phyloP scores from a whole-genome alignment of 2,329 filamentous ascomycete genomes.

The Claviceps paspali region DNA sequence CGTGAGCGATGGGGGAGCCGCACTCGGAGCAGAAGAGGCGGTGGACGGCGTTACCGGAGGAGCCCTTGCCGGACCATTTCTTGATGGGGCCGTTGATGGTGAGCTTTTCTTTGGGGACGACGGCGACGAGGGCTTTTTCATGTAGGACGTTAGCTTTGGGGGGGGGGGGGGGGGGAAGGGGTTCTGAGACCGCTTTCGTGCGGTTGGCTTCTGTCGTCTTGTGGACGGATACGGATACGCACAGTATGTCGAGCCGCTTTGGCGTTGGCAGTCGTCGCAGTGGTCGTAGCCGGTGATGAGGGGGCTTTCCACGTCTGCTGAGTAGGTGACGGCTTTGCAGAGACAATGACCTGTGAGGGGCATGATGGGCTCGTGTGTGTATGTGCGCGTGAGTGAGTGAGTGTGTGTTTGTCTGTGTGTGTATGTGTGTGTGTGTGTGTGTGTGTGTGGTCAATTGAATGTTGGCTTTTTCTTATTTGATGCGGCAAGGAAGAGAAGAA shows the following conservation, averaged over 20 bases:
- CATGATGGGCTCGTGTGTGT: constrained; percentile 43
- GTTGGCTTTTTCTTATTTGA: too few relatives aligned
- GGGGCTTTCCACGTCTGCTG: constrained; percentile 34
- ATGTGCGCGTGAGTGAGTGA: too few relatives aligned
- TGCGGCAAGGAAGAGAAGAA: too few relatives aligned
- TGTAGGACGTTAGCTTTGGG: too few relatives aligned
- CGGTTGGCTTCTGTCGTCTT: too few relatives aligned
- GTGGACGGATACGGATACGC: too few relatives aligned
- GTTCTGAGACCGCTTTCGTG: too few relatives aligned
- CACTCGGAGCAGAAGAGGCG: constrained; percentile 56
- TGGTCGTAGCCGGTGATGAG: constrained; percentile 50
- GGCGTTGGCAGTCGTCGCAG: constrained; percentile 59
- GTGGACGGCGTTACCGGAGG: constrained; percentile 47
- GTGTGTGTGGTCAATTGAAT: too few relatives aligned
- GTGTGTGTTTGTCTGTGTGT: too few relatives aligned
- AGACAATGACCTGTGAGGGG: constrained; percentile 55
- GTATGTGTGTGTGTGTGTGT: too few relatives aligned
- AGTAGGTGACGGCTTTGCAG: constrained; percentile 58
- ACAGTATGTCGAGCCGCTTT: constrained; percentile 55
- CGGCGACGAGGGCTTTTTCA: constrained; percentile 49
- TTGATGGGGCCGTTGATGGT: constrained; percentile 48
- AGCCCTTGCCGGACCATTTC: constrained; percentile 44
- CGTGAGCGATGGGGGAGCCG: constrained; percentile 54
- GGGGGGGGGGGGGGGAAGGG: too few relatives aligned
- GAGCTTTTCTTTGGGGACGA: constrained; percentile 52